Conservation (phyloP, 805 yeast species). For the Kodamaea leandrae region DNA sequence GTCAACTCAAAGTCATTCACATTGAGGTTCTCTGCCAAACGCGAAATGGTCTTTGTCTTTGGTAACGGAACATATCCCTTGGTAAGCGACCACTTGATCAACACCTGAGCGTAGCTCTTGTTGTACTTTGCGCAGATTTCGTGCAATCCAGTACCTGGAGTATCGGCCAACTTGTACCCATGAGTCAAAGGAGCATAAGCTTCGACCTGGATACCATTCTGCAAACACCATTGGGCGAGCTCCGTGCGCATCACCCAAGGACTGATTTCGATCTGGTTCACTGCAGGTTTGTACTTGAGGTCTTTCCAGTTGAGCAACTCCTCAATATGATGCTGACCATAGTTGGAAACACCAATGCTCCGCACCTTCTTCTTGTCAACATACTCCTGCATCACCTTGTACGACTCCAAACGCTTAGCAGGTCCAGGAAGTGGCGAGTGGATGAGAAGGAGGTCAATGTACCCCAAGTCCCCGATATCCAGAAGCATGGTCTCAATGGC, state of each 20-base stretch:
- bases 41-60: conserved; percentile 24
- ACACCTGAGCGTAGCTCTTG: conserved; percentile 44
- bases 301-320: conserved; percentile 50
- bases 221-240: conserved; percentile 28
- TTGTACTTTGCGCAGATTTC: conserved; percentile 35
- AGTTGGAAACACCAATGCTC: conserved; percentile 64
- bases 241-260: conserved; percentile 49
- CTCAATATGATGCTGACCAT: conserved; percentile 53
- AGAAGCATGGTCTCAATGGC: conserved; percentile 59
- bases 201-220: conserved; percentile 28
- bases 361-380: conserved; percentile 49
- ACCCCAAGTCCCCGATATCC: conserved; percentile 52
- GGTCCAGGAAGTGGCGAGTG: conserved; percentile 52
- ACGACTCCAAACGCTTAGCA: conserved; percentile 46
- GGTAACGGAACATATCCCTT: conserved; percentile 43
- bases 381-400: conserved; percentile 55
- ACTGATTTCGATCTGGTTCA: conserved; percentile 49
- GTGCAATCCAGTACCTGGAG: conserved; percentile 25
- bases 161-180: conserved; percentile 27
- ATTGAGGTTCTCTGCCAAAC: conserved; percentile 25
- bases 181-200: conserved; percentile 42
- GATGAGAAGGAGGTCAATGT: conserved; percentile 69
- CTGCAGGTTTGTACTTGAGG: conserved; percentile 42
- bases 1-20: conserved; percentile 28
- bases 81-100: conserved; percentile 49